Evolutionary conservation across 495 filamentous ascomycete genomes (phyloP), one percentile per base, ranked within the genome.

Genomic region (Talaromyces stipitatus): DNA sequence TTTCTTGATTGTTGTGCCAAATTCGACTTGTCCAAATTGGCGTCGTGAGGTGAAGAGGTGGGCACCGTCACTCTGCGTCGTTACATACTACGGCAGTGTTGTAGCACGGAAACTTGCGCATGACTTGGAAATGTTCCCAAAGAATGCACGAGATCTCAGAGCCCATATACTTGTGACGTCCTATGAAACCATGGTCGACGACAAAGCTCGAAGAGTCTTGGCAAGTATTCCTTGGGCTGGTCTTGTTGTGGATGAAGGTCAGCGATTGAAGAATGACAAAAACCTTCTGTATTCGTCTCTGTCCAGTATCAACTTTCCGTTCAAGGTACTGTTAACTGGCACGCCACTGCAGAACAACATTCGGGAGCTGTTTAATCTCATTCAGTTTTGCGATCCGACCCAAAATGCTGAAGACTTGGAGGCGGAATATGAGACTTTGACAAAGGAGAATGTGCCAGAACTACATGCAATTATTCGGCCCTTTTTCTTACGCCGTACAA

Each of bases 261-360:
- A 99, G 64, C 85, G 95, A 4, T 75, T 99, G 48, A 99, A 99
- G 69, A 97, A 94, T 59, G 92, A 97, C 62, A 84, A 87, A 63
- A 91, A 86, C 41, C 73, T 82, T 9, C 83, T 97, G 3, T 97
- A 97, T 68, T 76, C 75, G 48, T 81, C 87, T 3, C 78, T 99
- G 11, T 79, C 72, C 22, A 72, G 77, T 7, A 79, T 96, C 61
- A 89, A 85, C 20, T 82, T 88, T 32, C 84, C 84, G 0, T 96
- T 90, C 65, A 88, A 89, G 56, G 74, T 95, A 22, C 77, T 99
- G 10, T 76, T 99, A 22, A 97, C 94, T 0, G 90, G 79, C 57
- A 98, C 94, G 0, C 94, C 94, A 0, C 72, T 99, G 46, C 94
- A 99, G 60, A 99, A 99, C 64, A 97, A 96, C 66, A 87, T 89